Conservation (phyloP, 306 rosid species). For the Quercus bicolor region DNA sequence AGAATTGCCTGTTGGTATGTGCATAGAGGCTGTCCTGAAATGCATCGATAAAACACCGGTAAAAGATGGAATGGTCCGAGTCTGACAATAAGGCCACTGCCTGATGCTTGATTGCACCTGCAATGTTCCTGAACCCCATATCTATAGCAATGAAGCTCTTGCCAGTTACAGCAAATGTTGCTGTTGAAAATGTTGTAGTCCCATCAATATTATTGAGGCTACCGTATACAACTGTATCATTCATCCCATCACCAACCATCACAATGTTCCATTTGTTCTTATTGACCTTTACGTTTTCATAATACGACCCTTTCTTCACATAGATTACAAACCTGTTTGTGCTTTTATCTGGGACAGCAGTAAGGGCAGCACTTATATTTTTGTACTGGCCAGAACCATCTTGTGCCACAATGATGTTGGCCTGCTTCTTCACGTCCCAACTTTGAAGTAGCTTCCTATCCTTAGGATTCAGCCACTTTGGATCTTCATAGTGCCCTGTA, state of each 20-base stretch:
- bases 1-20: conserved; percentile 59
- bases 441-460: conserved; percentile 31
- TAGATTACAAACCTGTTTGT: conserved; percentile 58
- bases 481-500: background rate
- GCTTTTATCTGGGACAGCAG: conserved; percentile 48
- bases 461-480: conserved; percentile 29
- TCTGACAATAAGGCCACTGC: conserved; percentile 69
- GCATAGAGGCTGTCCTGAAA: conserved; percentile 71
- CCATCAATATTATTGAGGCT: conserved; percentile 65
- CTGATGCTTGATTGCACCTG: conserved; percentile 71
- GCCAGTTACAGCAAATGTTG: conserved; percentile 78
- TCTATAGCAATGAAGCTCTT: conserved; percentile 59
- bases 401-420: conserved; percentile 49
- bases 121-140: conserved; percentile 65
- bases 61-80: conserved; percentile 55
- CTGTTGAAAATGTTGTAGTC: conserved; percentile 71
- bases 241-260: conserved; percentile 80
- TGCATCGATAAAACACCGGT: conserved; percentile 55
- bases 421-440: conserved; percentile 31
- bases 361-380: conserved; percentile 54
- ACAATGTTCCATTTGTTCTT: conserved; percentile 66
- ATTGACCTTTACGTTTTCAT: conserved; percentile 55
- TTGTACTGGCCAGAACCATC: conserved; percentile 49
- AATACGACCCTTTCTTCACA: conserved; percentile 62
- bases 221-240: conserved; percentile 45